Percentiles rank a stretch among this genome's conserved stretches.
Conservation (phyloP, 257 asterid genomes). For the Anisodus tanguticus region DNA sequence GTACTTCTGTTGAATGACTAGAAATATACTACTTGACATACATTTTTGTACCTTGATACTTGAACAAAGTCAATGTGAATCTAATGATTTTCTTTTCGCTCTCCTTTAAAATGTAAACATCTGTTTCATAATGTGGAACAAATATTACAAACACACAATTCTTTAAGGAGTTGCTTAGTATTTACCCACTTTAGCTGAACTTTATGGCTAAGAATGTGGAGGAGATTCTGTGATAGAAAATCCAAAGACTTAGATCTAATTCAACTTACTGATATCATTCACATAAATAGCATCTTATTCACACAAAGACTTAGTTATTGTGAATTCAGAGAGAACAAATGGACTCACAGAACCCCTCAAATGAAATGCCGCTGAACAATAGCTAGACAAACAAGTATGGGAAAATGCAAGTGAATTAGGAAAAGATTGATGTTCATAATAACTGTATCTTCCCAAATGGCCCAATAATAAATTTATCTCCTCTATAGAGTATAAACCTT, state of each 20-base stretch:
- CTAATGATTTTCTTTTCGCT: constrained; percentile 13
- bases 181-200: background rate
- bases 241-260: background rate
- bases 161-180: background rate
- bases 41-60: background rate
- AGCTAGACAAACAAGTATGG: background rate
- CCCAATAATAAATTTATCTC: background rate
- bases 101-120: background rate
- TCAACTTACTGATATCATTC: background rate
- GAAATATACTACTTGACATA: background rate
- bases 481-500: background rate
- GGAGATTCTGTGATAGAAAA: background rate
- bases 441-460: background rate
- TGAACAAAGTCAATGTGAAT: background rate
- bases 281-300: background rate
- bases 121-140: background rate
- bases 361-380: background rate
- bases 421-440: background rate
- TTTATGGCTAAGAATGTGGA: background rate
- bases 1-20: constrained; percentile 7
- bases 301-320: background rate
- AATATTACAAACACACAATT: background rate
- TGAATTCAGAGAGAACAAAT: background rate
- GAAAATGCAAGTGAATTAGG: background rate
- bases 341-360: background rate